Percentiles rank a stretch among this genome's conserved stretches.
Conservation (phyloP, 805 yeast genomes). For the Blastobotrys chiropterorum region DNA sequence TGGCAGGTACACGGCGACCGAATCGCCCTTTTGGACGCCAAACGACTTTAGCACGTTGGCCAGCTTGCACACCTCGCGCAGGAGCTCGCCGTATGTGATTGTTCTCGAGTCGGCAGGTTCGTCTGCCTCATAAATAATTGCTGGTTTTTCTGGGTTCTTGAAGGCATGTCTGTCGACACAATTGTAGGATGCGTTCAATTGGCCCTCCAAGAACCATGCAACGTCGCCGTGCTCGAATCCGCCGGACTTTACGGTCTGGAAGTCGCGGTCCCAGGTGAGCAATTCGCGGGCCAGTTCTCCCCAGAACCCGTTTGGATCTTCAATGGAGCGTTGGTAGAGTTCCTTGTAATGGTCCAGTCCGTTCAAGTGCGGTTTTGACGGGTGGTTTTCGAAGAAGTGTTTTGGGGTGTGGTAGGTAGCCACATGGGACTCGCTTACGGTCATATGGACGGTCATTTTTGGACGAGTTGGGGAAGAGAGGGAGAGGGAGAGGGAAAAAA, state of each 20-base stretch:
- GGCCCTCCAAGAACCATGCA: slow-evolving; percentile 93
- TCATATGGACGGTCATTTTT: neutral
- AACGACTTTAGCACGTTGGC: slow-evolving; percentile 77
- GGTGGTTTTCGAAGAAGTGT: slow-evolving; percentile 35
- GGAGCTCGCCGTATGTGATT: slow-evolving; percentile 80
- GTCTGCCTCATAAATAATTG: slow-evolving; percentile 84
- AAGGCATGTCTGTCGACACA: slow-evolving; percentile 95
- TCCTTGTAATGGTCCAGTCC: slow-evolving; percentile 61
- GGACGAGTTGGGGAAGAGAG: neutral
- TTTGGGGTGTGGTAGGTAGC: neutral
- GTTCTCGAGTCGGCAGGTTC: slow-evolving; percentile 66
- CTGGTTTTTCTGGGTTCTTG: slow-evolving; percentile 67
- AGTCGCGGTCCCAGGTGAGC: slow-evolving; percentile 76
- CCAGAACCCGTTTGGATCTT: slow-evolving; percentile 74
- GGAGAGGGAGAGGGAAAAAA: neutral
- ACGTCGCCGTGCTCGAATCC: slow-evolving; percentile 68
- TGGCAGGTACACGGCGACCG: slow-evolving; percentile 93
- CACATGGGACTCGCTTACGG: neutral
- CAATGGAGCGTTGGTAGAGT: slow-evolving; percentile 67
- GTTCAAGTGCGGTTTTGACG: slow-evolving; percentile 49
- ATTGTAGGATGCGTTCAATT: slow-evolving; percentile 87
- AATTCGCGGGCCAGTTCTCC: slow-evolving; percentile 68
- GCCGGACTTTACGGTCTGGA: slow-evolving; percentile 56
- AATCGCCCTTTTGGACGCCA: slow-evolving; percentile 92
- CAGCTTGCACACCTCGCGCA: slow-evolving; percentile 75